Base-by-base conservation (phyloP, 306 rosid species). In the Trifolium fragiferum region DNA sequence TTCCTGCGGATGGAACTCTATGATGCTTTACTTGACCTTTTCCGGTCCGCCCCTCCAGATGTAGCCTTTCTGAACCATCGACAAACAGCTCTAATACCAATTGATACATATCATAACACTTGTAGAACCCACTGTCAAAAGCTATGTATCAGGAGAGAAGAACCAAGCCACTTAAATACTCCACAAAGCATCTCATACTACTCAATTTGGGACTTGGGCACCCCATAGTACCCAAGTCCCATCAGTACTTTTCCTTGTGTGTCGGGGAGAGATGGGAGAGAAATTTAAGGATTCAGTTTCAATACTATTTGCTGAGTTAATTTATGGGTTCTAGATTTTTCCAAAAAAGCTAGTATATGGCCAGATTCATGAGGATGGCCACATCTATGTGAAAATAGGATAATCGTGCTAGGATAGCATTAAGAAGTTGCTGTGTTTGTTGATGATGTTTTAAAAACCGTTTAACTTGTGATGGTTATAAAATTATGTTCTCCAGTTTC, bases 401-500 rank as follows among this genome's bases (percentile, higher is more conserved):
- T 15, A 33, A 50, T 55, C 66, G 5, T 47, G 66, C 66, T 23
- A 18, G 55, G 59, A 35, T 59, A 59, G 25, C 47, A 21, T 33
- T 27, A 58, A 25, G 60, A 40, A 43, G 32, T 62, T 51, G 9
- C 30, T 13, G 11, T 50, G 50, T 68, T 73, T 49, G 63, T 49
- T 75, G 59, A 58, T 18, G 10, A 58, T 18, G 10, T 70, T 20
- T 62, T 30, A 15, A 21, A 68, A 74, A 19, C 38, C 19, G 11
- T 11, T 62, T 20, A 23, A 75, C 33, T 8, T 21, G 21, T 37
- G 18, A 59, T 47, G 62, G 55, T 20, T 59, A 13, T 46, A 35
- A 59, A 53, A 30, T 66, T 65, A 7, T 55, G 68, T 73, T 53
- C 54, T 65, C 43, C 73, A 63, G 25, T 21, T 79, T 54, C 43